Percentiles rank a stretch among this genome's conserved stretches.
Evolutionary conservation across 2,329 filamentous ascomycete species (phyloP).

Genomic region (Thelonectria olida): DNA sequence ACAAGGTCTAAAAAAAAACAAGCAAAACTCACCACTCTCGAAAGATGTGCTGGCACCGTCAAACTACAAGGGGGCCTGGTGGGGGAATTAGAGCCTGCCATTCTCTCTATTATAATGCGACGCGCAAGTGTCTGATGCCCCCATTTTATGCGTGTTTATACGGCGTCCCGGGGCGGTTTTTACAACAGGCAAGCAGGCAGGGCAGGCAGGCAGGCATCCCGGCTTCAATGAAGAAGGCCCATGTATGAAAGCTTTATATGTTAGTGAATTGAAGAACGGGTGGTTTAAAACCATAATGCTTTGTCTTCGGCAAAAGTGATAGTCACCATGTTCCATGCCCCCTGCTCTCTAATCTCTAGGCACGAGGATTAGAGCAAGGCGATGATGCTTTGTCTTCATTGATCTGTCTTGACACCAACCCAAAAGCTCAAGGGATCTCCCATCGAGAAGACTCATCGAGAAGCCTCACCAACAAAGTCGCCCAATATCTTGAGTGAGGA

Average conservation of each 20-base stretch:
- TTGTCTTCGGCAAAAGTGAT: background rate
- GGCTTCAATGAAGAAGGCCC: constrained; percentile 15
- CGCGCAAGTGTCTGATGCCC: constrained; percentile 40
- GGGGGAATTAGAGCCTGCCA: constrained; percentile 33
- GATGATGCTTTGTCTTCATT: too few relatives aligned
- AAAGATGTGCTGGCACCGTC: constrained; percentile 40
- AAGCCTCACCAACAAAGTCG: too few relatives aligned
- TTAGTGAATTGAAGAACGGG: constrained; percentile 31
- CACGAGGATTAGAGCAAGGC: too few relatives aligned
- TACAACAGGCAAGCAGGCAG: constrained; percentile 35
- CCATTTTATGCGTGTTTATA: constrained; percentile 42
- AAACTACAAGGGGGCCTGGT: constrained; percentile 32
- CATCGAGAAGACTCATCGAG: too few relatives aligned
- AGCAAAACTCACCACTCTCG: constrained; percentile 40
- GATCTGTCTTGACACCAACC: too few relatives aligned
- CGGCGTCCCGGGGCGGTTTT: constrained; percentile 40
- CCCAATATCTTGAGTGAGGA: too few relatives aligned
- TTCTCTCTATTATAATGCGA: constrained; percentile 38
- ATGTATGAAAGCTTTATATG: constrained; percentile 34
- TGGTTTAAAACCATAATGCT: constrained; percentile 24
- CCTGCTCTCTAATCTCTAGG: too few relatives aligned
- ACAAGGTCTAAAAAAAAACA: constrained; percentile 32
- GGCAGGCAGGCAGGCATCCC: constrained; percentile 24
- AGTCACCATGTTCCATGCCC: too few relatives aligned
- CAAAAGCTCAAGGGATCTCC: too few relatives aligned